Conservation (phyloP, 1,139 yeast genomes). For the Taiozyma sp. region DNA sequence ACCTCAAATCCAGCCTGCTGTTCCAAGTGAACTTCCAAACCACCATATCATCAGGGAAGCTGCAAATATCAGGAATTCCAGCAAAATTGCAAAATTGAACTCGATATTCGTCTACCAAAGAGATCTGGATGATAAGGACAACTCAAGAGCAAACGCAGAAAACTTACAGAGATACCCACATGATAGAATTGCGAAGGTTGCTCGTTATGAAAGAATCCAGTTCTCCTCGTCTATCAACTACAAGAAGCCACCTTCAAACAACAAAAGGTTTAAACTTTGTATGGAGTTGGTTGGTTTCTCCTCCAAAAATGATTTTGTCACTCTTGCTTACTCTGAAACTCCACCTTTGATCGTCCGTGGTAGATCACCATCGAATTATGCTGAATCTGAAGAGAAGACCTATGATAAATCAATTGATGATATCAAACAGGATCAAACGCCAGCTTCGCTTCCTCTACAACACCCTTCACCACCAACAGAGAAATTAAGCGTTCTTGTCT, state of each 20-base stretch:
- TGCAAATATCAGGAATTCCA: slow-evolving; percentile 50
- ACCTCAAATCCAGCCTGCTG: slow-evolving; percentile 53
- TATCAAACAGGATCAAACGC: background rate
- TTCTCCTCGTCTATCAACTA: slow-evolving; percentile 57
- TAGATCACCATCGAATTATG: slow-evolving; percentile 59
- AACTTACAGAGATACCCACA: slow-evolving; percentile 36
- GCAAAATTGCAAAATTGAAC: slow-evolving; percentile 48
- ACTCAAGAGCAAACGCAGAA: slow-evolving; percentile 7
- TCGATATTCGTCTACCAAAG: slow-evolving; percentile 45
- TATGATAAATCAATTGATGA: background rate
- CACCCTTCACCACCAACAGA: background rate
- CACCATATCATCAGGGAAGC: slow-evolving; percentile 54
- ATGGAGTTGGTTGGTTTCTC: slow-evolving; percentile 52
- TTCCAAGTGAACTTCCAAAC: slow-evolving; percentile 52
- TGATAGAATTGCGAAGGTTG: slow-evolving; percentile 51
- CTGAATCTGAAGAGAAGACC: background rate
- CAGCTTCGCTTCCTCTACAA: background rate
- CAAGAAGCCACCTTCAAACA: slow-evolving; percentile 40
- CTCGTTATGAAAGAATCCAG: slow-evolving; percentile 64
- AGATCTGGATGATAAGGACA: slow-evolving; percentile 10
- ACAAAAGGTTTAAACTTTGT: slow-evolving; percentile 45
- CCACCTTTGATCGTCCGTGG: slow-evolving; percentile 66
- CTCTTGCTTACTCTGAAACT: slow-evolving; percentile 40
- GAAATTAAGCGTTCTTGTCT: background rate
- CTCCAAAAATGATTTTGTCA: slow-evolving; percentile 31